These are phyloP conservation scores for Cryptococcus sp. DNA, from an alignment of 1,284 basidiomycete genomes.

Conservation along the genomic window DNA sequence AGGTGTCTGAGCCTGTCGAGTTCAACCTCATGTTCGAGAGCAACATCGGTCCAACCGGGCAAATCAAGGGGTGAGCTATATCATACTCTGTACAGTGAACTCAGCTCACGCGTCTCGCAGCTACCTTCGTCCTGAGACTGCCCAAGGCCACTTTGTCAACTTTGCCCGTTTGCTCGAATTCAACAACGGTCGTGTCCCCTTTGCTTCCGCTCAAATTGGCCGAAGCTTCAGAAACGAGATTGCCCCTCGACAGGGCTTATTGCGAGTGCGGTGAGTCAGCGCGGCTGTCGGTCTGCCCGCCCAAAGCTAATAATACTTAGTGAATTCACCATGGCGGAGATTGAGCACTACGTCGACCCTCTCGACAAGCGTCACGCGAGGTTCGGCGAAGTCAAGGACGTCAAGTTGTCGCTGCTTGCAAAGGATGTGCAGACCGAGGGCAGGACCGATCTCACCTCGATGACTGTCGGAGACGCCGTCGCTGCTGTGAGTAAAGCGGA, in stretches of 20 bases:
- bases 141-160: conserved; percentile 99
- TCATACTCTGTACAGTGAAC: neutral
- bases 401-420: conserved; percentile 77
- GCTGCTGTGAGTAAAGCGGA: conserved; percentile 48
- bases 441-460: conserved; percentile 65
- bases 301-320: conserved; percentile 45
- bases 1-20: conserved; percentile 86
- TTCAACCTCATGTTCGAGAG: conserved; percentile 99
- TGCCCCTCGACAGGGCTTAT: conserved; percentile 89
- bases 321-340: conserved; percentile 99
- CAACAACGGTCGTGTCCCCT: conserved; percentile 95
- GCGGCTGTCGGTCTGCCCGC: neutral
- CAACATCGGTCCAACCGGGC: conserved; percentile 95
- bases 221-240: conserved; percentile 98
- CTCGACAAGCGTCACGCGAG: conserved; percentile 83
- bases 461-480: conserved; percentile 89
- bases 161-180: conserved; percentile 96
- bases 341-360: conserved; percentile 98
- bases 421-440: conserved; percentile 80
- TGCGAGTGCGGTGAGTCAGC: conserved; percentile 71
- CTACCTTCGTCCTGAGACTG: conserved; percentile 95
- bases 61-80: conserved; percentile 78
- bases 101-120: conserved; percentile 51
- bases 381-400: conserved; percentile 78
- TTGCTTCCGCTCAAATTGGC: conserved; percentile 96